A percentile compares a stretch with the other conserved stretches of the same genome.
Evolutionary conservation across 495 filamentous ascomycete species (phyloP).

Genomic region (Acidomyces sp.): DNA sequence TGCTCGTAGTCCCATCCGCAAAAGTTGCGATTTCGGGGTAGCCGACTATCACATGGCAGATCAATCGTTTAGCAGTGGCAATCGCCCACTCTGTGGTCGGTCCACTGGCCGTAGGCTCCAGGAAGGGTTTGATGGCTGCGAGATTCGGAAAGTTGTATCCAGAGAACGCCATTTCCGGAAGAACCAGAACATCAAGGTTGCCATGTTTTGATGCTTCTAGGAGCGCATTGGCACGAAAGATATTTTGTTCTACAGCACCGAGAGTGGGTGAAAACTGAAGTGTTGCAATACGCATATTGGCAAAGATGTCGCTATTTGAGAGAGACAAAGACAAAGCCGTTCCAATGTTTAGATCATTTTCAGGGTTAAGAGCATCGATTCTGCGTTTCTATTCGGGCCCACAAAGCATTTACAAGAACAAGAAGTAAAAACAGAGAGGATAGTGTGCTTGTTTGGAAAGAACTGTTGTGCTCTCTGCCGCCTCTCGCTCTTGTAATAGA

Average conservation of each 20-base stretch:
- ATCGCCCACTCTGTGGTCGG: constrained; percentile 70
- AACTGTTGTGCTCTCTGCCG: no score
- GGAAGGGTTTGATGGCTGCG: constrained; percentile 59
- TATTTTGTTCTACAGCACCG: constrained; percentile 63
- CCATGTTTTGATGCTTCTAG: constrained; percentile 40
- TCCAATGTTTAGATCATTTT: no score
- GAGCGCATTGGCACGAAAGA: constrained; percentile 58
- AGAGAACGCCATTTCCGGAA: constrained; percentile 82
- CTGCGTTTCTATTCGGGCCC: no score
- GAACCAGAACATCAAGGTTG: constrained; percentile 56
- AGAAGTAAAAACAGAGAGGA: no score
- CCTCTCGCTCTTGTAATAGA: no score
- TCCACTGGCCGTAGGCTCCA: constrained; percentile 67
- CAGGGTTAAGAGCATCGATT: no score
- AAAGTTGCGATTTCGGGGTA: constrained; percentile 55
- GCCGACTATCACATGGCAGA: constrained; percentile 73
- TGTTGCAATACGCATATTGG: constrained; percentile 60
- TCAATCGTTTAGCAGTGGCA: constrained; percentile 52
- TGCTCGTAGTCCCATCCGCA: constrained; percentile 21
- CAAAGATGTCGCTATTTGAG: no score
- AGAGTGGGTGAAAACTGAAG: constrained; percentile 68
- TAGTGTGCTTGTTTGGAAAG: no score
- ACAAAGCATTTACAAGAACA: no score
- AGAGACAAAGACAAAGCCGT: no score
- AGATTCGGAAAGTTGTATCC: constrained; percentile 86